Conservation (phyloP, 805 yeast species). For the Nakazawaea ishiwadae region DNA sequence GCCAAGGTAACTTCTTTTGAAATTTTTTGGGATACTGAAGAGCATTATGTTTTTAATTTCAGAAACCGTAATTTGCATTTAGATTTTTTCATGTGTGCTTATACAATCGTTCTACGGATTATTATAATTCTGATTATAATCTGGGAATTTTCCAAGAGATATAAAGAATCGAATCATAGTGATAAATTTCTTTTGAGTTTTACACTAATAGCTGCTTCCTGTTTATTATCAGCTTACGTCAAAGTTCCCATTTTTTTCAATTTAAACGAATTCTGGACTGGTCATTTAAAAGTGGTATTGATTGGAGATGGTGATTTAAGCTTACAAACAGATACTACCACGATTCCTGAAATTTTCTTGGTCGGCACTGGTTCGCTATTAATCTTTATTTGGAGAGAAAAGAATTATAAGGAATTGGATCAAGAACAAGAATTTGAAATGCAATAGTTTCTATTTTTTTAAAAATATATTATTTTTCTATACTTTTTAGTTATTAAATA, state of each 20-base stretch:
- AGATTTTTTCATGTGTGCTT: background rate
- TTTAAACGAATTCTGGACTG: background rate
- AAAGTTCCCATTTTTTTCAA: background rate
- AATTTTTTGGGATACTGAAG: background rate
- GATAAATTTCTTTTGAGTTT: background rate
- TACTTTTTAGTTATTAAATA: too few species aligned
- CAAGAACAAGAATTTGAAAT: background rate
- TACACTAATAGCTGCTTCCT: background rate
- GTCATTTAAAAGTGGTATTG: background rate
- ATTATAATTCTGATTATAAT: background rate
- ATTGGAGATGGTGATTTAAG: background rate
- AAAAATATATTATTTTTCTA: too few species aligned
- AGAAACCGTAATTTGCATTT: too few species aligned
- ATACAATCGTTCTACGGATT: background rate
- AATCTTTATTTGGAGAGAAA: slow-evolving; percentile 1
- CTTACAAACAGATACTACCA: background rate
- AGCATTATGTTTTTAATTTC: background rate
- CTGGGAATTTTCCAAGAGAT: background rate
- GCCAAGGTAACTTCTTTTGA: background rate
- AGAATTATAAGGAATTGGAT: background rate
- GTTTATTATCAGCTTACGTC: background rate
- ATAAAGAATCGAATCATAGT: background rate
- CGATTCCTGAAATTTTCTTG: background rate
- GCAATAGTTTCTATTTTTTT: too few species aligned
- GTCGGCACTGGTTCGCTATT: background rate